phyloP scores from a whole-genome alignment of 495 filamentous ascomycete genomes.

The Xylaria cubensis region DNA sequence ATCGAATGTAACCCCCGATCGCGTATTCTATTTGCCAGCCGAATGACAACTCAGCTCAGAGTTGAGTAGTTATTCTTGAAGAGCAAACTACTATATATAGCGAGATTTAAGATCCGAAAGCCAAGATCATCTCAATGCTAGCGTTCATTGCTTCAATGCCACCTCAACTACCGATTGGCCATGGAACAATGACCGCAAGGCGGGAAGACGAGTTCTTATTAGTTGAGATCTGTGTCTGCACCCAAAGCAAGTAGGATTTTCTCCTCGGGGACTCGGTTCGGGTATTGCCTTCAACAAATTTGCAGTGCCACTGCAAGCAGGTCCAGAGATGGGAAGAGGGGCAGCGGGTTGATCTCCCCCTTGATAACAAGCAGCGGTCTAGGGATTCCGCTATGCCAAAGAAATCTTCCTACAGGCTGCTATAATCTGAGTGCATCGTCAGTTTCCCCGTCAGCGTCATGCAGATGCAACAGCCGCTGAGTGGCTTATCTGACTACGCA shows the following conservation, averaged over 20 bases:
- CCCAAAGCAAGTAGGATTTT: neutral
- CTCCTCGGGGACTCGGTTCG: slow-evolving; percentile 4
- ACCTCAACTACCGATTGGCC: slow-evolving; percentile 18
- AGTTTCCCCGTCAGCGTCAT: slow-evolving; percentile 9
- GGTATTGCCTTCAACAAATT: slow-evolving; percentile 10
- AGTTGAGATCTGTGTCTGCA: neutral
- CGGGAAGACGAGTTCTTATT: neutral
- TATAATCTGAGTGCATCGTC: slow-evolving; percentile 25
- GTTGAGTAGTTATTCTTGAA: neutral
- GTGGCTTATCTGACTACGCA: neutral
- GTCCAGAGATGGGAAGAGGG: slow-evolving; percentile 5
- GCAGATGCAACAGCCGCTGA: neutral
- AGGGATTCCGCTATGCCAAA: slow-evolving; percentile 3
- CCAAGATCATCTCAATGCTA: neutral
- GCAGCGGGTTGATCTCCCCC: neutral
- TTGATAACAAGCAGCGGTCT: slow-evolving; percentile 6
- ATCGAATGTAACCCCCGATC: too few relatives aligned
- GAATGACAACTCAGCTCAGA: neutral
- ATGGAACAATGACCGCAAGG: neutral
- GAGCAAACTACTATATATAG: neutral
- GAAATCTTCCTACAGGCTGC: slow-evolving; percentile 2
- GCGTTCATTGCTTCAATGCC: slow-evolving; percentile 28
- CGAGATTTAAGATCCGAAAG: neutral
- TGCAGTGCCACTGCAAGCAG: slow-evolving; percentile 1
- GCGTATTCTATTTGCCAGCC: too few relatives aligned